Evolutionary conservation across 768 basidiomycete genomes (phyloP).

Genomic region (Termitomyces bulborhizus): DNA sequence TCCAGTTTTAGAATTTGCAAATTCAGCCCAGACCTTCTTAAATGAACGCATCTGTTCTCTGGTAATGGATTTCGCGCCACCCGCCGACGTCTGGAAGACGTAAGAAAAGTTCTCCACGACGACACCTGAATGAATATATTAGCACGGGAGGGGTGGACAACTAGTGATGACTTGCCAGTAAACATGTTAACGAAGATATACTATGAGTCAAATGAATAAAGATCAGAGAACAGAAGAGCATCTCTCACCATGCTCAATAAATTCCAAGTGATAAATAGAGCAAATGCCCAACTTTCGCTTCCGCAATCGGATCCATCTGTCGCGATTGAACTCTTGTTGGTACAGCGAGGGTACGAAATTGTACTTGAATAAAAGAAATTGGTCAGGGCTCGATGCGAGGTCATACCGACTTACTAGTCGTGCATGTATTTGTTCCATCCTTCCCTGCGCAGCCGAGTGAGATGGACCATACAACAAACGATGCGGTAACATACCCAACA

Average conservation of each 20-base stretch:
- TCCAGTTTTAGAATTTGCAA: slow-evolving; percentile 73
- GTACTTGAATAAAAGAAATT: slow-evolving; percentile 41
- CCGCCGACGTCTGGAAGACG: slow-evolving; percentile 83
- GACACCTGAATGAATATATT: slow-evolving; percentile 47
- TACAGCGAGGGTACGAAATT: slow-evolving; percentile 75
- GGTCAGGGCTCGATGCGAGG: background rate
- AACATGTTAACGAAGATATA: slow-evolving; percentile 97
- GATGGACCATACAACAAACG: background rate
- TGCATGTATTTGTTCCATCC: slow-evolving; percentile 99
- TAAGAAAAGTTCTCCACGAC: slow-evolving; percentile 96
- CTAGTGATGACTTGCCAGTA: slow-evolving; percentile 49
- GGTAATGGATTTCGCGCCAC: slow-evolving; percentile 75
- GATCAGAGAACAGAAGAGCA: background rate
- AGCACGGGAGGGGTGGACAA: background rate
- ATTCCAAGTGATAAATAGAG: slow-evolving; percentile 93
- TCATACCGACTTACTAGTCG: slow-evolving; percentile 62
- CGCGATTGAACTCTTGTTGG: slow-evolving; percentile 39
- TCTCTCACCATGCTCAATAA: slow-evolving; percentile 81
- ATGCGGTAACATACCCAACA: slow-evolving; percentile 59
- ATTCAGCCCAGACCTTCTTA: slow-evolving; percentile 92
- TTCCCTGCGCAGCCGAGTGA: slow-evolving; percentile 47
- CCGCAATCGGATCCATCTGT: slow-evolving; percentile 81
- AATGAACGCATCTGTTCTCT: slow-evolving; percentile 90
- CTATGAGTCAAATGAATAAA: slow-evolving; percentile 30
- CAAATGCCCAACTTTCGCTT: slow-evolving; percentile 74